These are phyloP conservation scores for Melastoma candidum DNA, from an alignment of 441 rosid species.

Conservation along the genomic window DNA sequence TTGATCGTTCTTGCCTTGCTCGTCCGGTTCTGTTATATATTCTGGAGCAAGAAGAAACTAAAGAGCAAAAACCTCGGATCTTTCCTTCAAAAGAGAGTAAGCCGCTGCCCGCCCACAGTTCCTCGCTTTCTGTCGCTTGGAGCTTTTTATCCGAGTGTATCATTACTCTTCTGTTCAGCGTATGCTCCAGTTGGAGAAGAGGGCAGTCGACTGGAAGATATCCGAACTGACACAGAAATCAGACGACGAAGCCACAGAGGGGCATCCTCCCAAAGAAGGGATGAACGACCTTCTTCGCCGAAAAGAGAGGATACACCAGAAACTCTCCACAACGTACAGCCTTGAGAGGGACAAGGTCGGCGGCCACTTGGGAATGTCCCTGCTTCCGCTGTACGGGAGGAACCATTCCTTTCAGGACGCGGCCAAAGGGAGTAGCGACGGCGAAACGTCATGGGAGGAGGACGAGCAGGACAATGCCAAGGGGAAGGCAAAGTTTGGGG, in stretches of 20 bases:
- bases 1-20: constrained; percentile 46
- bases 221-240: constrained; percentile 44
- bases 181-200: constrained; percentile 56
- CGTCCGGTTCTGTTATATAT: constrained; percentile 64
- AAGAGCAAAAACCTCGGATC: constrained; percentile 43
- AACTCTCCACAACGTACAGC: constrained; percentile 77
- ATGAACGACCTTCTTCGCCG: constrained; percentile 40
- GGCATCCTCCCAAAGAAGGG: constrained; percentile 17
- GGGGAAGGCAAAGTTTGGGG: too few relatives aligned
- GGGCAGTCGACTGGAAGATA: constrained; percentile 44
- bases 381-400: constrained; percentile 47
- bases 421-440: constrained; percentile 24
- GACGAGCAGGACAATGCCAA: too few relatives aligned
- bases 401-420: constrained; percentile 43
- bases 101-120: constrained; percentile 7
- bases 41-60: constrained; percentile 83
- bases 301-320: constrained; percentile 47
- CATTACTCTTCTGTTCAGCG: constrained; percentile 29
- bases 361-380: constrained; percentile 11
- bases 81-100: constrained; percentile 69
- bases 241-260: constrained; percentile 32
- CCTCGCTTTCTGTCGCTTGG: neutral
- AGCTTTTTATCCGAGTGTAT: neutral
- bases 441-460: too few relatives aligned
- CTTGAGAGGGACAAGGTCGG: constrained; percentile 48